Percentiles rank a stretch among this genome's conserved stretches.
Evolutionary conservation across 257 asterid species (phyloP).

Genomic region (Orobanche coerulescens): DNA sequence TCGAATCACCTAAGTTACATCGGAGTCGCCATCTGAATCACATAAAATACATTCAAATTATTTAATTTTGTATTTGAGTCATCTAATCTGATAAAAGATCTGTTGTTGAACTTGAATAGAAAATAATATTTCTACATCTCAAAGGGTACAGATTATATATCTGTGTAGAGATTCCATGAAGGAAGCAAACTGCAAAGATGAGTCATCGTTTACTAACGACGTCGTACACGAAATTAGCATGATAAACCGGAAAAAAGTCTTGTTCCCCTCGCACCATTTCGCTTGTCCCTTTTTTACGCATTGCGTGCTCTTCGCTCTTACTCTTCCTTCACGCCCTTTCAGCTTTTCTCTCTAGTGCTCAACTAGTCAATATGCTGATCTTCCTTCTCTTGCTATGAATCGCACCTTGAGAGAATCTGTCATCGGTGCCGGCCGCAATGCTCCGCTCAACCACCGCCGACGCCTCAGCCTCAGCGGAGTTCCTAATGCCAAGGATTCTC

Average conservation of each 20-base stretch:
- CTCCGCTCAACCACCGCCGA: conserved; percentile 56
- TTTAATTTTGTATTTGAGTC: too few species aligned
- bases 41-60: too few species aligned
- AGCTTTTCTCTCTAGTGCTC: background rate
- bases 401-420: conserved; percentile 65
- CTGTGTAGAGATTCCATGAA: background rate
- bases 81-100: too few species aligned
- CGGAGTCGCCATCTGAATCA: too few species aligned
- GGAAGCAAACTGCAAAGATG: too few species aligned
- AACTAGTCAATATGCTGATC: conserved; percentile 13
- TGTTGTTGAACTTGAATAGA: too few species aligned
- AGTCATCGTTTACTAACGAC: conserved; percentile 22
- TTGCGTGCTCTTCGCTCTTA: background rate
- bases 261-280: conserved; percentile 17
- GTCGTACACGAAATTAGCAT: background rate
- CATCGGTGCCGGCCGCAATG: conserved; percentile 39
- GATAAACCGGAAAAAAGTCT: conserved; percentile 9
- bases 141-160: conserved; percentile 17
- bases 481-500: conserved; percentile 28
- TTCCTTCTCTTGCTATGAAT: conserved; percentile 31
- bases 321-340: background rate
- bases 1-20: too few species aligned
- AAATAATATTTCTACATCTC: too few species aligned
- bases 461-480: conserved; percentile 50
- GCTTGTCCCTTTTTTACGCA: background rate